Conservation (phyloP, 305 asterid species). For the Fraxinus sp. region DNA sequence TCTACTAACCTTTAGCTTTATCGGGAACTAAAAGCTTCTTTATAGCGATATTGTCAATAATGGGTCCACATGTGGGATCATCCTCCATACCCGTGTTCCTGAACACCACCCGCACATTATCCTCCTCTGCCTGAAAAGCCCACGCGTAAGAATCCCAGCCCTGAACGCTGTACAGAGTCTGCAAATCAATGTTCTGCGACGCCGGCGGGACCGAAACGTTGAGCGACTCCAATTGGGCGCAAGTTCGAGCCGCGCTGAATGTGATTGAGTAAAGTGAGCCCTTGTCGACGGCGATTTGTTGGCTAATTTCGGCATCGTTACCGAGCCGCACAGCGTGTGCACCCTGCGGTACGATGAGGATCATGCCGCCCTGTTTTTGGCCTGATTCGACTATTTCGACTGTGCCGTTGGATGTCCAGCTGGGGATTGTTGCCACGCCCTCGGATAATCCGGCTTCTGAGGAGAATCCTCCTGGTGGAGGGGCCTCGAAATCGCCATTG, state of each 20-base stretch:
- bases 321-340: slow-evolving; percentile 77
- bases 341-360: slow-evolving; percentile 88
- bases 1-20: slow-evolving; percentile 60
- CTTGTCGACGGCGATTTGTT: slow-evolving; percentile 61
- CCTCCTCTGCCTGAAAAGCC: slow-evolving; percentile 72
- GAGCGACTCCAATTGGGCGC: slow-evolving; percentile 94
- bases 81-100: slow-evolving; percentile 94
- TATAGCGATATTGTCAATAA: slow-evolving; percentile 80
- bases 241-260: slow-evolving; percentile 93
- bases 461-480: slow-evolving; percentile 75
- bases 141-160: slow-evolving; percentile 95
- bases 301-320: slow-evolving; percentile 87
- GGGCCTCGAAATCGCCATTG: slow-evolving; percentile 88
- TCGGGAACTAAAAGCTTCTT: slow-evolving; percentile 80
- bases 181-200: slow-evolving; percentile 79
- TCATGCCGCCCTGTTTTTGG: slow-evolving; percentile 91
- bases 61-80: slow-evolving; percentile 94
- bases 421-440: slow-evolving; percentile 56
- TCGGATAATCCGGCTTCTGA: slow-evolving; percentile 41
- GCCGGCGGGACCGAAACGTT: slow-evolving; percentile 81
- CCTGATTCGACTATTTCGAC: slow-evolving; percentile 83
- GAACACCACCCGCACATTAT: slow-evolving; percentile 54
- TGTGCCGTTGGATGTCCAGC: slow-evolving; percentile 74
- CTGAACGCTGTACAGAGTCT: slow-evolving; percentile 79
- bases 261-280: slow-evolving; percentile 80